Base-by-base conservation (phyloP, 1,284 basidiomycete species). In the Cutaneotrichosporon cavernicola region DNA sequence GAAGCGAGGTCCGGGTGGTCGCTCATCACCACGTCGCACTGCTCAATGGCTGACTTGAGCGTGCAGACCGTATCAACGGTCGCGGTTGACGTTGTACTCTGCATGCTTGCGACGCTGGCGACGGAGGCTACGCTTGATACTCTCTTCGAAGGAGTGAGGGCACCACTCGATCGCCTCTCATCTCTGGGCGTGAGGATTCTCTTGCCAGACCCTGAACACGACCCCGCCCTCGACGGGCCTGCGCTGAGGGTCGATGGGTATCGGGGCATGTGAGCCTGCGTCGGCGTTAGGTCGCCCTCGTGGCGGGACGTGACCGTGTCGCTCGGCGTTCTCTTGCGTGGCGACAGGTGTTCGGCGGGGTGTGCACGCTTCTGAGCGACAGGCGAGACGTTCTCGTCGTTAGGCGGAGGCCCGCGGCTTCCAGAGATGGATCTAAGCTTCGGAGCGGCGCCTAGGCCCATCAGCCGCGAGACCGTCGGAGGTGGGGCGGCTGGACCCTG, bases 301-400 rank as follows among this genome's bases (percentile, higher is more conserved):
- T 11, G 73, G 53, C 22, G 72, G 7, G 60, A 32, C 58, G 57
- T 53, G n/a, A 56, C 40, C 31, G 59, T 61, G 55, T 60, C 63
- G 46, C 61, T 63, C 7, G 67, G 72, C 1, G 72, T 73, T 5
- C 77, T 69, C 56, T 79, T 79, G 4, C 77, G 70, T 6, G 77
- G 77, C 6, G 71, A 67, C 8, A 74, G 55, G 14, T 75, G 65
- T 32, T 78, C 77, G 6, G 69, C 67, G 9, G 72, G 73, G 56
- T 75, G 76, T 43, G 76, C 73, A 11, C 77, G 70, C 56, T 79
- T 79, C 2, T 71, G 57, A 2, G 69, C 49, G 7, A 52, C 56
- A 2, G 65, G 57, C 11, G 59, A 58, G 8, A 65, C 58, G 62
- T 67, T 71, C 49, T 73, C 73, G 52, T 73, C 62, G 8, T 34